Evolutionary conservation across 106 monocot genomes (phyloP).

Genomic region (Allium sativum): DNA sequence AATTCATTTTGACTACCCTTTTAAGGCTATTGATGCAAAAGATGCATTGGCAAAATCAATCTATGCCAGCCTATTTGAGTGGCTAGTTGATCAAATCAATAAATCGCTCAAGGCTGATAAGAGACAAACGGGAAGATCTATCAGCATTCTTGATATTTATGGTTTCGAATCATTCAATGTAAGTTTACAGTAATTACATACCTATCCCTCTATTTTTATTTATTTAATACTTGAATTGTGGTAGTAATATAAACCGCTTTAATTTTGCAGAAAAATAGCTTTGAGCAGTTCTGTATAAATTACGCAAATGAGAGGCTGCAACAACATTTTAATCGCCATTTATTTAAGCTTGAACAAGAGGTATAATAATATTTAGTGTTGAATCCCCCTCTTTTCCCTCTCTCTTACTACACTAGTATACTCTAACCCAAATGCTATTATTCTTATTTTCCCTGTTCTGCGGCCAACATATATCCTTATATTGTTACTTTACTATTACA

Average conservation of each 20-base stretch:
- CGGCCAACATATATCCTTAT: neutral
- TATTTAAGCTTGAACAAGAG: slow-evolving; percentile 98
- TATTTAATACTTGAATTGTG: neutral
- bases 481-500: neutral
- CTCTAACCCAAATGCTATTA: neutral
- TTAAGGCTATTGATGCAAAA: slow-evolving; percentile 82
- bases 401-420: neutral
- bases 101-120: slow-evolving; percentile 78
- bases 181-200: slow-evolving; percentile 8
- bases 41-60: slow-evolving; percentile 94
- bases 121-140: slow-evolving; percentile 78
- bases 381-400: neutral
- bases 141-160: slow-evolving; percentile 98
- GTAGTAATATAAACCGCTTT: neutral
- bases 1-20: slow-evolving; percentile 6
- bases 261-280: slow-evolving; percentile 72
- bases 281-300: slow-evolving; percentile 99
- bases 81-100: slow-evolving; percentile 93
- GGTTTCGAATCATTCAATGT: slow-evolving; percentile 99
- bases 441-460: slow-evolving; percentile 1
- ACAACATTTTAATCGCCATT: slow-evolving; percentile 97
- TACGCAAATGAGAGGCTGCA: slow-evolving; percentile 99
- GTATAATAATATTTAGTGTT: slow-evolving; percentile 22
- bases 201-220: neutral
- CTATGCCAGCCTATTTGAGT: slow-evolving; percentile 89